Conservation (phyloP, 768 basidiomycete species). For the Kwoniella sp. region DNA sequence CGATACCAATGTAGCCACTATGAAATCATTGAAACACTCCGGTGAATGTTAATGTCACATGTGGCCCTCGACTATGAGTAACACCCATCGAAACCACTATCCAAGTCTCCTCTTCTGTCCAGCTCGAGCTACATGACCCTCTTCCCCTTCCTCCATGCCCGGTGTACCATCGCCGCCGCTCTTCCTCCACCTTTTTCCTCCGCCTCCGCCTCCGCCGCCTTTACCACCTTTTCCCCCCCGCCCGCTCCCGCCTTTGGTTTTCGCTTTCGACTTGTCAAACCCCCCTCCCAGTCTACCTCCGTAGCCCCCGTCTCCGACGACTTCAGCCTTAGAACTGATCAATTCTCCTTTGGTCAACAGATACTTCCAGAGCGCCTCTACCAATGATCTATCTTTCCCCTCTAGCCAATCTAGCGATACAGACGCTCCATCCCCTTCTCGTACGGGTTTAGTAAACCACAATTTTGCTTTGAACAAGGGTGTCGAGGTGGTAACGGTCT, state of each 20-base stretch:
- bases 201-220: no score
- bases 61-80: no score
- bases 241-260: background rate
- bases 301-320: constrained; percentile 5
- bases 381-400: constrained; percentile 37
- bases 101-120: background rate
- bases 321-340: constrained; percentile 14
- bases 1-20: no score
- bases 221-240: background rate
- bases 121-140: background rate
- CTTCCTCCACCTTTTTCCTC: constrained; percentile 1
- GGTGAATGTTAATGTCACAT: no score
- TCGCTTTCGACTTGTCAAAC: constrained; percentile 1
- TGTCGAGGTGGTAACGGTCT: no score
- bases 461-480: constrained; percentile 19
- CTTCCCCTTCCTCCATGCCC: constrained; percentile 1
- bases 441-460: constrained; percentile 19
- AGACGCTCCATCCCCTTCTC: background rate
- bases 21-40: no score
- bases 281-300: constrained; percentile 7
- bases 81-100: background rate
- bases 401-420: constrained; percentile 30
- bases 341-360: constrained; percentile 42
- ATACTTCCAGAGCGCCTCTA: constrained; percentile 49
- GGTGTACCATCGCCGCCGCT: no score